Base-by-base conservation (phyloP, 176 grass and related monocot genomes). In the Rhynchospora tenuis region DNA sequence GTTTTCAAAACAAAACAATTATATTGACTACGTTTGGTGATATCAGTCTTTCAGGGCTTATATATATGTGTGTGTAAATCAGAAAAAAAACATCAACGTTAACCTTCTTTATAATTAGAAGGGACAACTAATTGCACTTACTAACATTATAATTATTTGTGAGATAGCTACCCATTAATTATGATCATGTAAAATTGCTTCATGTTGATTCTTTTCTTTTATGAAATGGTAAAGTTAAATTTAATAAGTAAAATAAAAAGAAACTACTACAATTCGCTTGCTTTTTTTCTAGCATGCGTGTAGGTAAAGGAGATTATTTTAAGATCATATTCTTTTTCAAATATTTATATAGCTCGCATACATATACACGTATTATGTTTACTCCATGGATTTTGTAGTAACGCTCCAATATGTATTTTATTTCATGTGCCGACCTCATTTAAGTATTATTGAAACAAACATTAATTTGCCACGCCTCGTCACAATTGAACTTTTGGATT, bases 1-100 rank as follows among this genome's bases (percentile, higher is more conserved):
- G 78, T 80, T 83, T 73, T 85, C 33, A 42, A 20, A 76, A 62
- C 59, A 83, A 80, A 24, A 59, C 72, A 42, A 81, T 78, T 86
- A 81, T 66, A 83, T 88, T 78, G 84, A 84, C 22, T 16, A 33
- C 38, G 81, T 88, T 84, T 79, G 86, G 86, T 88, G 58, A 50
- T 23, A 66, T 84, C 48, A 24, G 65, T 84, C 86, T 84, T 68
- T 88, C 70, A 64, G 22, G 26, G 20, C 38, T 60, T 44, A 55
- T 44, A 13, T 60, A 59, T 80, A 3, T 44, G 12, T 66, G 7
- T 48, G 33, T 73, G 78, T 31, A 69, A 66, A 24, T 44, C 29
- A 73, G 50, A 26, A 73, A 19, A 27, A 26, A 73, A 19, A 27
- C 3, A 59, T 81, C 47, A 45, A 27, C 15, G 17, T 43, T 2